A percentile compares a stretch with the other conserved stretches of the same genome.
phyloP scores from a whole-genome alignment of 805 yeast species.

The Ogataea chonburiensis region DNA sequence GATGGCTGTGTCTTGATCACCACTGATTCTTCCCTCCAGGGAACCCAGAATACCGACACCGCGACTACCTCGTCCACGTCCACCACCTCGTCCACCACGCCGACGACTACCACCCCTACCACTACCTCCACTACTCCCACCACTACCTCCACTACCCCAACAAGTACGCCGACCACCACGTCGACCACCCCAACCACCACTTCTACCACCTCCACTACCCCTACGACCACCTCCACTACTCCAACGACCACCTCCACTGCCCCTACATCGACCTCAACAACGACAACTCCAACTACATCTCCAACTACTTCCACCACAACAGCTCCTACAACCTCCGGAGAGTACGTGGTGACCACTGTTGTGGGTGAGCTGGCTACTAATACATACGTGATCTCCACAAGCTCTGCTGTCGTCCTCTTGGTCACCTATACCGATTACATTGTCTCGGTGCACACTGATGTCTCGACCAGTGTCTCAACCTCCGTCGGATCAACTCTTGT shows the following conservation, averaged over 20 bases:
- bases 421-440: constrained; percentile 21
- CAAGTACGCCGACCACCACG: constrained; percentile 10
- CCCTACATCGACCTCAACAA: constrained; percentile 7
- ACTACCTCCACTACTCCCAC: constrained; percentile 14
- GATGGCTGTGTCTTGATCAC: constrained; percentile 30
- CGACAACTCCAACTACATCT: constrained; percentile 4
- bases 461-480: constrained; percentile 6
- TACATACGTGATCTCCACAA: constrained; percentile 20
- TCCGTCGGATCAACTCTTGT: constrained; percentile 9
- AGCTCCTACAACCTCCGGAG: constrained; percentile 3
- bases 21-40: constrained; percentile 26
- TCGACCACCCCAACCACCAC: constrained; percentile 10
- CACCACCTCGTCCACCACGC: constrained; percentile 9
- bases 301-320: constrained; percentile 5
- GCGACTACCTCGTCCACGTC: constrained; percentile 9
- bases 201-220: constrained; percentile 8
- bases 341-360: constrained; percentile 14
- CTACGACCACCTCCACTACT: constrained; percentile 11
- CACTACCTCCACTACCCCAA: constrained; percentile 13
- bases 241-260: constrained; percentile 5
- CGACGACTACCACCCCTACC: constrained; percentile 13
- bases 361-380: constrained; percentile 13
- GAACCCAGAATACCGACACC: constrained; percentile 26
- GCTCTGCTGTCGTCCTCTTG: constrained; percentile 20
- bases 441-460: constrained; percentile 6